Evolutionary conservation across 2,329 filamentous ascomycete genomes (phyloP), one percentile per base, ranked within the genome.

Genomic region (Fusarium sp.): DNA sequence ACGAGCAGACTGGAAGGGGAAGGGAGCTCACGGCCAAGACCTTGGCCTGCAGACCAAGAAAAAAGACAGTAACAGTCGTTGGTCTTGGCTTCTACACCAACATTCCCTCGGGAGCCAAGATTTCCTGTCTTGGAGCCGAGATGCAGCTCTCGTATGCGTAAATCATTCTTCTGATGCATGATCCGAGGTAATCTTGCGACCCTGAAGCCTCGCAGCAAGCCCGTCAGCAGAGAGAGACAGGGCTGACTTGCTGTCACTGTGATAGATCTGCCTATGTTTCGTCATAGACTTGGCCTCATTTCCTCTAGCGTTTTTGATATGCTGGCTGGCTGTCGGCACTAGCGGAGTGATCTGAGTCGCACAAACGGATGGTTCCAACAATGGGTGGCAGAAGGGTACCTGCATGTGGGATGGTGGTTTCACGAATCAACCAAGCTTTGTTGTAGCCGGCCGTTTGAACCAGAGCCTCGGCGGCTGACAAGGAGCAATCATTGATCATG

Each of bases 61-160:
- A 31, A 29, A 31, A 31, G 58, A 10, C 14, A n/a, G n/a, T n/a
- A n/a, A n/a, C n/a, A n/a, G n/a, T n/a, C n/a, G n/a, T n/a, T 61
- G n/a, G 59, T 60, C 38, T 18, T 38, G 22, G 42, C 47, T 29
- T 52, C n/a, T 42, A 40, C 58, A 58, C 47, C 33, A 29, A 40
- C 38, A 40, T 40, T 40, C 20, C 27, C 18, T 61, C 13, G 22
- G 16, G 31, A n/a, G 25, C 11, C 47, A 35, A 58, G 38, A 35
- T 45, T 35, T 70, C 33, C 18, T 52, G 69, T 63, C 62, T 70
- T 31, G 22, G 42, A 33, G n/a, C 38, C 50, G 36, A 68, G 31
- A 56, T 57, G 66, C 45, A 57, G 36, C 38, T 18, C 47, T 66
- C 62, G 61, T 69, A 66, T 72, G 50, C 20, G 52, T 47, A 20